Evolutionary conservation across 2,329 filamentous ascomycete species (phyloP).

Genomic region (Aspergillus latus): DNA sequence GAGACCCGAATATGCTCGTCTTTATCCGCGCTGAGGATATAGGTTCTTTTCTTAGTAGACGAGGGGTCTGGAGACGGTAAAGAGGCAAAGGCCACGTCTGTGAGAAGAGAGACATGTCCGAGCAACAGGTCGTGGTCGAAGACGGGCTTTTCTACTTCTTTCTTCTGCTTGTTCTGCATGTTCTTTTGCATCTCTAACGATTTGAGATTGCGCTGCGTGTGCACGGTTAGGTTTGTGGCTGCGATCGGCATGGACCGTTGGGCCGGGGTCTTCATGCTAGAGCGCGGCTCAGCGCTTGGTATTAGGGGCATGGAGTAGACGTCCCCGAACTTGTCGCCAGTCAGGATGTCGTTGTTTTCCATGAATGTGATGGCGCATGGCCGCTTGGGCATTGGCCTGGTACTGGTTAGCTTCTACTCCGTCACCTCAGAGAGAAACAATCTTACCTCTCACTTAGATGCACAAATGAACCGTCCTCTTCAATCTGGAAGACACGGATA

Average conservation of each 20-base stretch:
- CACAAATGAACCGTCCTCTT: constrained; percentile 59
- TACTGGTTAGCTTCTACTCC: constrained; percentile 10
- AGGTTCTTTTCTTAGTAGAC: constrained; percentile 51
- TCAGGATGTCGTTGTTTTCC: constrained; percentile 70
- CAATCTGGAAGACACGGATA: constrained; percentile 75
- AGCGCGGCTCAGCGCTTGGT: constrained; percentile 35
- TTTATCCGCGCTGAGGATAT: constrained; percentile 67
- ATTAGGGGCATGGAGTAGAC: constrained; percentile 84
- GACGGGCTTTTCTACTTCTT: constrained; percentile 44
- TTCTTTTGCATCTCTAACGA: constrained; percentile 58
- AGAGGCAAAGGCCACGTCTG: constrained; percentile 63
- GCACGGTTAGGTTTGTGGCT: constrained; percentile 60
- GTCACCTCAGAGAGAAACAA: too few species aligned
- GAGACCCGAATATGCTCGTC: constrained; percentile 88
- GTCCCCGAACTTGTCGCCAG: constrained; percentile 94
- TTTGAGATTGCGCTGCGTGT: constrained; percentile 60
- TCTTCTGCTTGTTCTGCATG: constrained; percentile 48
- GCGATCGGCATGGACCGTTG: constrained; percentile 50
- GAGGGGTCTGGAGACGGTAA: constrained; percentile 41
- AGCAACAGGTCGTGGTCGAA: constrained; percentile 80
- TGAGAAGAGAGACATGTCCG: constrained; percentile 94
- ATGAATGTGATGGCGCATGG: constrained; percentile 74
- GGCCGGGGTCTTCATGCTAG: constrained; percentile 31
- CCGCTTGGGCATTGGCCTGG: constrained; percentile 81
- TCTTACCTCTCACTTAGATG: constrained; percentile 71